Evolutionary conservation across 1,284 basidiomycete genomes (phyloP).

Genomic region (Ganoderma sp.): DNA sequence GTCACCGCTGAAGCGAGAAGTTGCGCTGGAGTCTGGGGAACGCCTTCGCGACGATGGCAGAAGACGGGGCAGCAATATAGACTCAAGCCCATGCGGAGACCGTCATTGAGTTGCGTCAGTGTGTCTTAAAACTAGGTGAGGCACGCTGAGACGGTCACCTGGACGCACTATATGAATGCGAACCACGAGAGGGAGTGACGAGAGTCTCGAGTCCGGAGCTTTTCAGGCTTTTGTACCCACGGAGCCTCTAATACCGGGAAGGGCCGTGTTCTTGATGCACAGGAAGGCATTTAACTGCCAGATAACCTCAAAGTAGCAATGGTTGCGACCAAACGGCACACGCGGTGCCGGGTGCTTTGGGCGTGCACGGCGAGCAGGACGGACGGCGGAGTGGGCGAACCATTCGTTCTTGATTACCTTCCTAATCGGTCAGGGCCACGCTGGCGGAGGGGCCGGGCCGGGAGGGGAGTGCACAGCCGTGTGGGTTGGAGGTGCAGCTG

Average conservation of each 20-base stretch:
- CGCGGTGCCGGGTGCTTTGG: constrained; percentile 6
- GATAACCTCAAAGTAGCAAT: constrained; percentile 2
- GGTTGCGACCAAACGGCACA: neutral
- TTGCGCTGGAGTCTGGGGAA: neutral
- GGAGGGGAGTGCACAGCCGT: constrained; percentile 28
- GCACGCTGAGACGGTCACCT: constrained; percentile 14
- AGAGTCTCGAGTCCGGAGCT: constrained; percentile 7
- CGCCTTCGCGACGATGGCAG: neutral
- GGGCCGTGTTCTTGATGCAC: neutral
- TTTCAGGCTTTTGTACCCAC: constrained; percentile 15
- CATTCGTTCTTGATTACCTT: constrained; percentile 30
- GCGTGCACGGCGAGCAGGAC: neutral
- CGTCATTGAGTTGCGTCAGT: neutral
- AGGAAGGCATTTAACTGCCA: constrained; percentile 4
- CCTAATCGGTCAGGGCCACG: constrained; percentile 19
- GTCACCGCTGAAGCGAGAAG: neutral
- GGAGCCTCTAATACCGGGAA: constrained; percentile 10
- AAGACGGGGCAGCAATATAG: neutral
- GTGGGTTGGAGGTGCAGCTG: constrained; percentile 20
- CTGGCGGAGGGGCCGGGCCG: constrained; percentile 22
- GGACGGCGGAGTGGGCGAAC: neutral
- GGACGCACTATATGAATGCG: neutral
- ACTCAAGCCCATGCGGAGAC: neutral
- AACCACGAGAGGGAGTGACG: constrained; percentile 6
- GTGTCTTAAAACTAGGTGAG: neutral